Evolutionary conservation across 176 grass and related monocot genomes (phyloP).

Genomic region (Dactylis glomerata): DNA sequence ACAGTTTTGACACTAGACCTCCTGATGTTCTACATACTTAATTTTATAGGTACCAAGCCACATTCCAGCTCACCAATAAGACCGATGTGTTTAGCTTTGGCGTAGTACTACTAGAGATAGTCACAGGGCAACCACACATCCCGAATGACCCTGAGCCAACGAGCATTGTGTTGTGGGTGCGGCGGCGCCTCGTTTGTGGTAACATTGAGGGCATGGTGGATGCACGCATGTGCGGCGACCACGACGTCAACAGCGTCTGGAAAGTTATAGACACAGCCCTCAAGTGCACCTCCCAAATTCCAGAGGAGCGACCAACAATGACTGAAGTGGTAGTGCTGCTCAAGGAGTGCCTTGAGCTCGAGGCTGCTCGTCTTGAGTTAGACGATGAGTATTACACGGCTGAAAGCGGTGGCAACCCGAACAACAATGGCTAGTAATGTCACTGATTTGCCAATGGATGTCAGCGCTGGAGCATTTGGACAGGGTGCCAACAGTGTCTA

Average conservation of each 20-base stretch:
- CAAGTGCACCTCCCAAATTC: neutral
- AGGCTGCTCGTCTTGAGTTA: neutral
- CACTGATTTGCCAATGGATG: neutral
- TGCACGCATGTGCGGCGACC: neutral
- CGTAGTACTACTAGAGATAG: neutral
- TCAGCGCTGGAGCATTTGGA: neutral
- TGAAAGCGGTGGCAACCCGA: neutral
- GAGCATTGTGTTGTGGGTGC: neutral
- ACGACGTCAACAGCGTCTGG: neutral
- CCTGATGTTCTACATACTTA: neutral
- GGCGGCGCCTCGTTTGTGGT: neutral
- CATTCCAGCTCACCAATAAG: neutral
- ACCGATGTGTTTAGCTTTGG: neutral
- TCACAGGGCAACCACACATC: neutral
- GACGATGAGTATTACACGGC: neutral
- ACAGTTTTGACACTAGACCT: neutral
- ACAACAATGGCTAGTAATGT: neutral
- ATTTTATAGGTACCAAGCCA: neutral
- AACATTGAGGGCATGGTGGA: neutral
- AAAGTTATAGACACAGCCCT: neutral
- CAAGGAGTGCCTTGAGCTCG: neutral
- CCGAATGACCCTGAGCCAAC: neutral
- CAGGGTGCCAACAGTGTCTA: neutral
- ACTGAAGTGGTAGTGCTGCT: neutral
- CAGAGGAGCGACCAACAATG: neutral